Conservation (phyloP, 1,139 yeast species). For the Hyphopichia burtonii region DNA sequence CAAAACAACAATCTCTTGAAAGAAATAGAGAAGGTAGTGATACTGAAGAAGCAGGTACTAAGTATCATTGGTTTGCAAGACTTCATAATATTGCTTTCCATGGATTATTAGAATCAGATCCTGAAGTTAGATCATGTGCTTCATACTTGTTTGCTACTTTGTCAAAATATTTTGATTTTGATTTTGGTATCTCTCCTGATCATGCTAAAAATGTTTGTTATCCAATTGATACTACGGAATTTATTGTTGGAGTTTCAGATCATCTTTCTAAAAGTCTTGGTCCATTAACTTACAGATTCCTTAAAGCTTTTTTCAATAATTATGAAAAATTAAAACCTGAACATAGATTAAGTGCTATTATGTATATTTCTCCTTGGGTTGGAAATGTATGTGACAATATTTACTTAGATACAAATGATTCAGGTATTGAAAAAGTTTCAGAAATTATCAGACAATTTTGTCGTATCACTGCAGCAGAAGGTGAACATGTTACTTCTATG, state of each 20-base stretch:
- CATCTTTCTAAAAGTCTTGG: constrained; percentile 59
- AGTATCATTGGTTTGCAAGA: constrained; percentile 50
- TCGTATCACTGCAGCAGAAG: constrained; percentile 55
- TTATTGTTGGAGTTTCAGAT: constrained; percentile 60
- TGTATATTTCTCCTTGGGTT: constrained; percentile 77
- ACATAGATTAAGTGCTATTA: constrained; percentile 40
- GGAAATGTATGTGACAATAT: constrained; percentile 62
- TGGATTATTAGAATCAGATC: constrained; percentile 61
- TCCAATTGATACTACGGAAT: constrained; percentile 68
- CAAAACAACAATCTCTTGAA: constrained; percentile 20
- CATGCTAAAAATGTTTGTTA: constrained; percentile 66
- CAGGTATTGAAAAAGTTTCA: constrained; percentile 62
- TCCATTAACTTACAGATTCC: constrained; percentile 58
- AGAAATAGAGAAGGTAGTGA: background rate
- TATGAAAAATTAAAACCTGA: constrained; percentile 43
- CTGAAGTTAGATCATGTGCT: constrained; percentile 62
- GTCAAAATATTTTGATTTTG: constrained; percentile 57
- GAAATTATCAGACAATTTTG: constrained; percentile 65
- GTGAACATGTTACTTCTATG: constrained; percentile 31
- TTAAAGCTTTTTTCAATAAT: constrained; percentile 60
- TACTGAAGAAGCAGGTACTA: constrained; percentile 11
- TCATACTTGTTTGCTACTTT: constrained; percentile 65
- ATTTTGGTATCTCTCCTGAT: constrained; percentile 57
- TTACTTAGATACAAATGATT: constrained; percentile 49
- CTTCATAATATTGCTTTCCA: constrained; percentile 65